A percentile compares a stretch with the other conserved stretches of the same genome.
Evolutionary conservation across 208 protist genomes (phyloP).

Genomic region (Crithidia thermophila): DNA sequence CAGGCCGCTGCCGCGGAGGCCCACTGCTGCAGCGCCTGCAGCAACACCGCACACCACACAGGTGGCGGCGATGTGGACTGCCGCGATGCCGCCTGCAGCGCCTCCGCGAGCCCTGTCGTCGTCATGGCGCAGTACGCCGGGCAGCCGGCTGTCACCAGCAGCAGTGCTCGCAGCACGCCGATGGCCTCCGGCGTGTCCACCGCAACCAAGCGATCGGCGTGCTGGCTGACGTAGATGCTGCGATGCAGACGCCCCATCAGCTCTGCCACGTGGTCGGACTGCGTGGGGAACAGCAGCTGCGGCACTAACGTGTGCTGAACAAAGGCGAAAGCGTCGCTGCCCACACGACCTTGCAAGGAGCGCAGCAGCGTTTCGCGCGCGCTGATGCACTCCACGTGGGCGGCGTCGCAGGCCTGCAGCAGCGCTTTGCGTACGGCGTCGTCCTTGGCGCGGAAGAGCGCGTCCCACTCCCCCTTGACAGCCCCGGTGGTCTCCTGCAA

Average conservation of each 20-base stretch:
- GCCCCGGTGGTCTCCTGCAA: constrained; percentile 59
- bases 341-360: constrained; percentile 53
- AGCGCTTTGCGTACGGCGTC: constrained; percentile 62
- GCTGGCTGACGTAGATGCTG: constrained; percentile 28
- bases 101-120: constrained; percentile 29
- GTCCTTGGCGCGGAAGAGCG: constrained; percentile 72
- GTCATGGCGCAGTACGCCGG: constrained; percentile 32
- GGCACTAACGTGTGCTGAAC: constrained; percentile 43
- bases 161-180: constrained; percentile 50
- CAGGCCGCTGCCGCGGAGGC: constrained; percentile 2
- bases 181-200: constrained; percentile 31
- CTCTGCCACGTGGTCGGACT: constrained; percentile 45
- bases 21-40: constrained; percentile 43
- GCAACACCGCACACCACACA: constrained; percentile 31
- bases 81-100: constrained; percentile 26
- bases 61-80: constrained; percentile 10
- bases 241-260: constrained; percentile 38
- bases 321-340: constrained; percentile 41
- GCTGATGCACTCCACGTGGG: constrained; percentile 33
- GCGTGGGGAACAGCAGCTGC: constrained; percentile 48
- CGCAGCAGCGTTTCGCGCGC: constrained; percentile 41
- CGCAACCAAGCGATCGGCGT: constrained; percentile 10
- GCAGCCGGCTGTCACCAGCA: constrained; percentile 37
- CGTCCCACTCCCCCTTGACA: constrained; percentile 63
- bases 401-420: constrained; percentile 39